Evolutionary conservation across 768 basidiomycete genomes (phyloP).

Genomic region (Tricholomella constricta): DNA sequence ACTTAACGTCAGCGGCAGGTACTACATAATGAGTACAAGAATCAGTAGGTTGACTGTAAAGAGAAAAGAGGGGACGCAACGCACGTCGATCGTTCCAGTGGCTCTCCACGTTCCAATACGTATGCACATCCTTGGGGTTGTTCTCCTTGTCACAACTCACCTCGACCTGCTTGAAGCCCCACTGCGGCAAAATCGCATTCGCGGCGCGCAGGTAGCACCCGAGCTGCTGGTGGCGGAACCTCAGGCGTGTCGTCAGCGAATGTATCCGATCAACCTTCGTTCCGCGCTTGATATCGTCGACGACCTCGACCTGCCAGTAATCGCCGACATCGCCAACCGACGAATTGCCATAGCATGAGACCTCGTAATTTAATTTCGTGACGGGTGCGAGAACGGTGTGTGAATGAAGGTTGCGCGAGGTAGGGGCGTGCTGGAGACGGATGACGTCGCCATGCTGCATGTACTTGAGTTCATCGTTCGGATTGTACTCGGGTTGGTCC

Average conservation of each 20-base stretch:
- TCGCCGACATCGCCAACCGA: constrained; percentile 89
- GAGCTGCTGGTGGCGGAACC: constrained; percentile 74
- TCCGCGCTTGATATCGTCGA: constrained; percentile 83
- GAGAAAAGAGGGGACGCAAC: constrained; percentile 33
- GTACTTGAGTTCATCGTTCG: constrained; percentile 67
- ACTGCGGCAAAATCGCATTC: constrained; percentile 88
- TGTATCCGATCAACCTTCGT: constrained; percentile 70
- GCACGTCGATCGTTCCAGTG: constrained; percentile 94
- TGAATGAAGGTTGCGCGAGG: constrained; percentile 90
- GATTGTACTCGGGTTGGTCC: constrained; percentile 70
- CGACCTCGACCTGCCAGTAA: constrained; percentile 91
- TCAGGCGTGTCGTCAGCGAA: constrained; percentile 86
- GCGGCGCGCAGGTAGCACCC: constrained; percentile 92
- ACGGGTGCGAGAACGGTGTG: constrained; percentile 87
- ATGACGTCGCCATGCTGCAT: constrained; percentile 76
- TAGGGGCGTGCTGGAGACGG: constrained; percentile 80
- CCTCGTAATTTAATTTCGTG: constrained; percentile 87
- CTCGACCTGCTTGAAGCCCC: constrained; percentile 99
- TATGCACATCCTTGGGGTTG: constrained; percentile 76
- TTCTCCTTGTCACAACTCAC: constrained; percentile 93
- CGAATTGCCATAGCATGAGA: constrained; percentile 90
- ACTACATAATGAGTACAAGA: constrained; percentile 50
- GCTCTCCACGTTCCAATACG: constrained; percentile 98
- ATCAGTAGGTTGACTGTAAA: background rate
- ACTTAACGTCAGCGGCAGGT: constrained; percentile 77